These are phyloP conservation scores for Thelonectria discophora DNA, from an alignment of 2,329 filamentous ascomycete genomes.

Conservation along the genomic window DNA sequence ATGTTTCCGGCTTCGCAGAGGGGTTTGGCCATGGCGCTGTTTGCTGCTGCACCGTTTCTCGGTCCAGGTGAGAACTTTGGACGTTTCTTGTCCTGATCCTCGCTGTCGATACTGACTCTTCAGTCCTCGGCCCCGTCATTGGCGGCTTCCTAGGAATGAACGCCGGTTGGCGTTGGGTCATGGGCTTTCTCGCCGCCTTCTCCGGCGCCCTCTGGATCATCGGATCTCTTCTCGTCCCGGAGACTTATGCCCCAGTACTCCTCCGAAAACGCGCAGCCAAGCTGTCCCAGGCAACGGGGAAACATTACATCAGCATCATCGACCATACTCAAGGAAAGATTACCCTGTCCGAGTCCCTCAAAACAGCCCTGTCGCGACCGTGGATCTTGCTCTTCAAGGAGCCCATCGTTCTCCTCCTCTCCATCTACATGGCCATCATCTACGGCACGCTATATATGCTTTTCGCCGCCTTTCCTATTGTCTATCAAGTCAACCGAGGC, in stretches of 20 bases:
- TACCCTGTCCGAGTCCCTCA: slow-evolving; percentile 53
- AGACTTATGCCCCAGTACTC: slow-evolving; percentile 82
- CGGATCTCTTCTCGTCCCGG: slow-evolving; percentile 81
- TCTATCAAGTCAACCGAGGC: slow-evolving; percentile 64
- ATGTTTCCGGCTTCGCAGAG: slow-evolving; percentile 80
- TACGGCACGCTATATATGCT: slow-evolving; percentile 77
- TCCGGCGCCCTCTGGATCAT: slow-evolving; percentile 69
- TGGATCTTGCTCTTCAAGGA: slow-evolving; percentile 76
- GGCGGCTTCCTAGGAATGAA: slow-evolving; percentile 74
- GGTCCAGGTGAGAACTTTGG: slow-evolving; percentile 54
- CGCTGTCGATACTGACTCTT: no score
- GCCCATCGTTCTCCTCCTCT: slow-evolving; percentile 80
- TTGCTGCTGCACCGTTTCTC: slow-evolving; percentile 78
- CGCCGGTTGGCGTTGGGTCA: slow-evolving; percentile 78
- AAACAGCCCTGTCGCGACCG: slow-evolving; percentile 75
- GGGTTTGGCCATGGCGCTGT: slow-evolving; percentile 82
- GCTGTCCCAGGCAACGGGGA: not conserved
- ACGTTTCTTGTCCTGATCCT: no score
- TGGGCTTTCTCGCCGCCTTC: slow-evolving; percentile 82
- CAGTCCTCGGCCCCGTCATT: slow-evolving; percentile 53
- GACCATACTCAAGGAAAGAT: not conserved
- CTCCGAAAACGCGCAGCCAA: slow-evolving; percentile 48
- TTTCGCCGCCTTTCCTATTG: slow-evolving; percentile 69
- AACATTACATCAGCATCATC: not conserved
- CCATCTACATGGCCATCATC: slow-evolving; percentile 81